These are phyloP conservation scores for Microcos paniculata DNA, from an alignment of 345 rosid species.

Conservation along the genomic window DNA sequence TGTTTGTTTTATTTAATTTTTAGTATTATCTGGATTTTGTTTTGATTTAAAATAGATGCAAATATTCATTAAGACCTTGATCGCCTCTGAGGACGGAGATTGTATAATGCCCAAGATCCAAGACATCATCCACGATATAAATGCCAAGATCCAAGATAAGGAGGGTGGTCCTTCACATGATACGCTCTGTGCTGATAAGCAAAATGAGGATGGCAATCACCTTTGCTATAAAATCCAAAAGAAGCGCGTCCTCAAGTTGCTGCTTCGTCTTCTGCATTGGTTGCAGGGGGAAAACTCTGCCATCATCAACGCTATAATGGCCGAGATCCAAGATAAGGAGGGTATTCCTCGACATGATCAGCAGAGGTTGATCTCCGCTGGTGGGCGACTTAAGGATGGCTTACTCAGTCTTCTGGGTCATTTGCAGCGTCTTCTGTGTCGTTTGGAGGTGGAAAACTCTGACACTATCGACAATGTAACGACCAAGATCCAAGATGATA, in stretches of 20 bases:
- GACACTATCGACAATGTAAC: neutral
- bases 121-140: too few relatives aligned
- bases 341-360: slow-evolving; percentile 3
- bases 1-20: neutral
- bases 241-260: neutral
- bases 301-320: neutral
- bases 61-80: slow-evolving; percentile 15
- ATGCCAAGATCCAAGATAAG: too few relatives aligned
- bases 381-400: neutral
- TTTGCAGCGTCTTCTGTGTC: too few relatives aligned
- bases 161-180: neutral
- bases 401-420: too few relatives aligned
- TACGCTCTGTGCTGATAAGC: neutral
- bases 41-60: too few relatives aligned
- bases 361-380: too few relatives aligned
- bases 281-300: neutral
- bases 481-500: neutral
- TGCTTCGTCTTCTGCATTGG: slow-evolving; percentile 4
- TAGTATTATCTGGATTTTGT: neutral
- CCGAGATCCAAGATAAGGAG: slow-evolving; percentile 2
- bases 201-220: neutral
- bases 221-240: slow-evolving; percentile 1
- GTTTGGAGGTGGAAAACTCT: neutral
- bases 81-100: neutral
- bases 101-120: neutral